Percentiles rank a stretch among this genome's conserved stretches.
These are phyloP conservation scores for Lactifluus piperatus DNA, from an alignment of 768 basidiomycete genomes.

Conservation along the genomic window DNA sequence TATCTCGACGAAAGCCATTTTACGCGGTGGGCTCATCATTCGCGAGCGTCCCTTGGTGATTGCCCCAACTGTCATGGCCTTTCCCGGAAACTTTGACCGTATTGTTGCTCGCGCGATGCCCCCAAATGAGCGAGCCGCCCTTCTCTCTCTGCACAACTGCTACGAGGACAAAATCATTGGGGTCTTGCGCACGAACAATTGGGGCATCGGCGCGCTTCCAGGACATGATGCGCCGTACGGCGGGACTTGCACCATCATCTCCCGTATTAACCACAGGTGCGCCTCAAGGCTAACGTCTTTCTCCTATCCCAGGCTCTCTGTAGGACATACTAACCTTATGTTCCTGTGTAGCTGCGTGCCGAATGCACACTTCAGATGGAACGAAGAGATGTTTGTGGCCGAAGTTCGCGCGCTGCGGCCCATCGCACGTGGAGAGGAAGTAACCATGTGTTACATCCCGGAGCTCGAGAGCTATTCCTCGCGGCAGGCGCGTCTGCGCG, in stretches of 20 bases:
- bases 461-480: constrained; percentile 11
- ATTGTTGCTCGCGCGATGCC: constrained; percentile 2
- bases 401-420: constrained; percentile 25
- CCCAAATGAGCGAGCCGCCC: neutral
- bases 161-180: constrained; percentile 12
- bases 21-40: constrained; percentile 28
- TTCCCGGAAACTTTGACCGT: constrained; percentile 3
- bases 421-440: constrained; percentile 30
- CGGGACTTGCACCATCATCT: constrained; percentile 20
- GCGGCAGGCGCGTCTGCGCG: constrained; percentile 24
- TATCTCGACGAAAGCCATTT: constrained; percentile 27
- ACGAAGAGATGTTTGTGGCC: constrained; percentile 25
- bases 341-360: constrained; percentile 18
- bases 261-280: constrained; percentile 23
- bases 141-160: constrained; percentile 7
- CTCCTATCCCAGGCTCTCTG: neutral
- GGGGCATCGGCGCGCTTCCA: constrained; percentile 4
- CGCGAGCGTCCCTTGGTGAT: constrained; percentile 33
- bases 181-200: constrained; percentile 8
- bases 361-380: constrained; percentile 21
- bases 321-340: neutral
- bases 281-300: neutral
- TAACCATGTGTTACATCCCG: constrained; percentile 26
- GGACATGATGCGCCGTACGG: constrained; percentile 20
- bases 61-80: constrained; percentile 14